Conservation (phyloP, 108 stramenopile genomes). For the Bacterosira constricta region DNA sequence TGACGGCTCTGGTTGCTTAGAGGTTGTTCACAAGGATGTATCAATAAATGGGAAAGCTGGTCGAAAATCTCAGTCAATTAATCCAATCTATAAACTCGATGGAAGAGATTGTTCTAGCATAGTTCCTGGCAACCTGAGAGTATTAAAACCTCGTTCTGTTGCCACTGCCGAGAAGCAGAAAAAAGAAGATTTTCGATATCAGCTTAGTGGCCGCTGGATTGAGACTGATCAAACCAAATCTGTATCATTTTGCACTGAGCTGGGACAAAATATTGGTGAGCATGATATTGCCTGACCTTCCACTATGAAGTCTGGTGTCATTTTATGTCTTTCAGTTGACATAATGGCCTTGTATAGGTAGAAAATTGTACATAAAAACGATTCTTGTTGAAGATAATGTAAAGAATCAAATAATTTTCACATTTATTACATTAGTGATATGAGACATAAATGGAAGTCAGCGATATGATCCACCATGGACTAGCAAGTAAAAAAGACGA, state of each 20-base stretch:
- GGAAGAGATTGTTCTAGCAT: slow-evolving; percentile 6
- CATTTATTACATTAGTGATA: background rate
- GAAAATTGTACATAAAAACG: too few species aligned
- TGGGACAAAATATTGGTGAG: slow-evolving; percentile 18
- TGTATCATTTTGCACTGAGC: slow-evolving; percentile 38
- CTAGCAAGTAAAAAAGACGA: background rate
- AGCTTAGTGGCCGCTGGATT: slow-evolving; percentile 32
- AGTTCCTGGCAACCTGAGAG: slow-evolving; percentile 12
- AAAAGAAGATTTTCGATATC: slow-evolving; percentile 24
- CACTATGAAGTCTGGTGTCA: background rate
- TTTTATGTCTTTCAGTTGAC: background rate
- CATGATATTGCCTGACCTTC: slow-evolving; percentile 34
- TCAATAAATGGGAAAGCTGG: background rate
- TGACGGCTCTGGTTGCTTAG: background rate
- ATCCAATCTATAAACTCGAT: background rate
- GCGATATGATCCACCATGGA: background rate
- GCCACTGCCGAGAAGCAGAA: background rate
- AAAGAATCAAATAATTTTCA: too few species aligned
- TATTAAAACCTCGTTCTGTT: background rate
- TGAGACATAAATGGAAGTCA: background rate
- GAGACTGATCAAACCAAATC: slow-evolving; percentile 36
- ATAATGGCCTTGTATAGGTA: too few species aligned
- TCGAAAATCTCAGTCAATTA: background rate
- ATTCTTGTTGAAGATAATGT: too few species aligned
- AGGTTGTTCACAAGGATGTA: background rate